Evolutionary conservation across 2,329 filamentous ascomycete species (phyloP).

Genomic region (Lachnellula hyalina): DNA sequence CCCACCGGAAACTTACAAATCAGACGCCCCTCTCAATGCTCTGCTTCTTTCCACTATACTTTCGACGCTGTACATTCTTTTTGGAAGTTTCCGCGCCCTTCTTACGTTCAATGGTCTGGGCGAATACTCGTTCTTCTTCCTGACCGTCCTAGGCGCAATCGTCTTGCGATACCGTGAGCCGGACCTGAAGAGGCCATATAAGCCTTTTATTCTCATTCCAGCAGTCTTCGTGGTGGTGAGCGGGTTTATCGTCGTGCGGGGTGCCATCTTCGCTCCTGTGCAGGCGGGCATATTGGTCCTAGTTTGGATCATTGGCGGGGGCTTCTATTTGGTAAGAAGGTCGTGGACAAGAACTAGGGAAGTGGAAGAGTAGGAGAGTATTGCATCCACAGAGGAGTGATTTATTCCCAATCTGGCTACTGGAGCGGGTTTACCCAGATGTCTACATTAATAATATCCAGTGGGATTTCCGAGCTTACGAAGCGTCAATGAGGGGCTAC

Average conservation of each 20-base stretch:
- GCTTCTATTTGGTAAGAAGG: slow-evolving; percentile 51
- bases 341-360: slow-evolving; percentile 36
- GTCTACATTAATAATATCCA: too few species aligned
- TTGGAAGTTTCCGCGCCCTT: slow-evolving; percentile 56
- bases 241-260: slow-evolving; percentile 53
- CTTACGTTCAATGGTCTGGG: slow-evolving; percentile 56
- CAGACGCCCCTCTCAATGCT: slow-evolving; percentile 51
- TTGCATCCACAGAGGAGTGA: not conserved
- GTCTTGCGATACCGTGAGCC: slow-evolving; percentile 53
- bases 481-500: too few species aligned
- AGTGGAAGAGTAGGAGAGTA: not conserved
- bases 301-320: slow-evolving; percentile 44
- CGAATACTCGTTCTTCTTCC: slow-evolving; percentile 60
- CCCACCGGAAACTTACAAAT: slow-evolving; percentile 22
- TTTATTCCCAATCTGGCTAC: too few species aligned
- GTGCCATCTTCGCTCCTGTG: slow-evolving; percentile 52
- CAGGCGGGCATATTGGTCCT: slow-evolving; percentile 48
- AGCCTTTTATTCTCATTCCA: slow-evolving; percentile 46
- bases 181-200: slow-evolving; percentile 49
- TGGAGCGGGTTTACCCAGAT: too few species aligned
- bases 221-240: slow-evolving; percentile 51
- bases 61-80: slow-evolving; percentile 51
- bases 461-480: too few species aligned
- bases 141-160: slow-evolving; percentile 54
- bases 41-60: slow-evolving; percentile 45